Evolutionary conservation across 129 eudicot species (phyloP).

Genomic region (Pittosporum tobira): DNA sequence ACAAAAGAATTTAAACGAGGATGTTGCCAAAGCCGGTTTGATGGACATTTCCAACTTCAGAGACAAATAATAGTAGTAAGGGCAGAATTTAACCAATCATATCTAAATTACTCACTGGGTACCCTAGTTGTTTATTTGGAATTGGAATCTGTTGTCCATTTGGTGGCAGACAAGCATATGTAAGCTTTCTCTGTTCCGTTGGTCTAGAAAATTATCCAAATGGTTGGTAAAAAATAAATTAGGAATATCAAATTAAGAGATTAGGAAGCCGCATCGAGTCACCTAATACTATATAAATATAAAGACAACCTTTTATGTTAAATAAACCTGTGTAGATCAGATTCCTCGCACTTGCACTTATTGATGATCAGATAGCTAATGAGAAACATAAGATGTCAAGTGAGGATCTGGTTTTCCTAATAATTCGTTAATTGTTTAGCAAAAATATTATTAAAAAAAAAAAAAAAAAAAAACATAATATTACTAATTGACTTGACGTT

Average conservation of each 20-base stretch:
- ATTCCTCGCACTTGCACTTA: conserved; percentile 45
- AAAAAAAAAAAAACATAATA: too few relatives aligned
- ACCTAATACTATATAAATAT: conserved; percentile 3
- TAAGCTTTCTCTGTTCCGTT: conserved; percentile 34
- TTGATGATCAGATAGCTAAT: conserved; percentile 1
- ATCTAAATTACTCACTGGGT: conserved; percentile 6
- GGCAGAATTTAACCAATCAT: background rate
- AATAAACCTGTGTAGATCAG: conserved; percentile 34
- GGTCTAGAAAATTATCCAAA: conserved; percentile 25
- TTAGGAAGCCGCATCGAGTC: conserved; percentile 17
- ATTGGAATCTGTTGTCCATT: conserved; percentile 63
- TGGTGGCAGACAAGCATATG: conserved; percentile 84
- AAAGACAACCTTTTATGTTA: background rate
- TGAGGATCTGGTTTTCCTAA: background rate
- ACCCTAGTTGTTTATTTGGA: conserved; percentile 21
- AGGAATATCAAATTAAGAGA: conserved; percentile 28
- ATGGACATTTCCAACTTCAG: background rate
- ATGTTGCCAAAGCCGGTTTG: background rate
- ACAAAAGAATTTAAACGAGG: conserved; percentile 13
- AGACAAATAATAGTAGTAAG: background rate
- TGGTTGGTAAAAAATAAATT: conserved; percentile 18
- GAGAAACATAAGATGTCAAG: background rate
- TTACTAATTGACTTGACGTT: too few relatives aligned
- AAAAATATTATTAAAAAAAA: background rate
- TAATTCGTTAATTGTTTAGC: background rate